These are phyloP conservation scores for Calocybe gangraenosa DNA, from an alignment of 768 basidiomycete species.

Conservation along the genomic window DNA sequence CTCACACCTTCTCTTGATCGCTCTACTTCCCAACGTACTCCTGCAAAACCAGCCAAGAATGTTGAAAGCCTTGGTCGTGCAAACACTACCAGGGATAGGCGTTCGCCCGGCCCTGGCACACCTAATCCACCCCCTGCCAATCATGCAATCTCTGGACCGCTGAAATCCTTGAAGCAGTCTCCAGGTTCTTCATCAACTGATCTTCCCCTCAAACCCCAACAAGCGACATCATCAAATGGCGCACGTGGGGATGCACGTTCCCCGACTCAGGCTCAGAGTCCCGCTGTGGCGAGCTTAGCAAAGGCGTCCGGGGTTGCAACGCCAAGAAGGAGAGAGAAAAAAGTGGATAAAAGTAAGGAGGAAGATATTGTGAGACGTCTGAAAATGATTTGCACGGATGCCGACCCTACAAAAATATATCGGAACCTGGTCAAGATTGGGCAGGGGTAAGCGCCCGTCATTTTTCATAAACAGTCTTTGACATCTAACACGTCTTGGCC, in stretches of 20 bases:
- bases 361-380: constrained; percentile 90
- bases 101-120: constrained; percentile 38
- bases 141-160: constrained; percentile 23
- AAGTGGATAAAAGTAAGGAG: constrained; percentile 75
- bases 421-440: constrained; percentile 95
- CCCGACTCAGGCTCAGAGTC: constrained; percentile 50
- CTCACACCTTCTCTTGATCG: constrained; percentile 75
- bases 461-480: constrained; percentile 4
- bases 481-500: constrained; percentile 10
- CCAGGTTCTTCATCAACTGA: constrained; percentile 60
- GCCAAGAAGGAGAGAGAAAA: constrained; percentile 82
- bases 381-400: constrained; percentile 94
- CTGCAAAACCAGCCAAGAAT: constrained; percentile 45
- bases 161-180: constrained; percentile 42
- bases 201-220: constrained; percentile 41
- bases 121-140: constrained; percentile 24
- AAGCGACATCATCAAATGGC: constrained; percentile 7
- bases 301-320: constrained; percentile 75
- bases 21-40: constrained; percentile 80
- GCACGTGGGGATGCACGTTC: constrained; percentile 28
- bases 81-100: constrained; percentile 65
- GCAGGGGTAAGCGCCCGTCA: constrained; percentile 68
- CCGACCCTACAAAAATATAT: constrained; percentile 93
- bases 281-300: constrained; percentile 62
- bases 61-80: constrained; percentile 53